Conservation (phyloP, 169 alveolate species). For the Toxoplasma gondii region DNA sequence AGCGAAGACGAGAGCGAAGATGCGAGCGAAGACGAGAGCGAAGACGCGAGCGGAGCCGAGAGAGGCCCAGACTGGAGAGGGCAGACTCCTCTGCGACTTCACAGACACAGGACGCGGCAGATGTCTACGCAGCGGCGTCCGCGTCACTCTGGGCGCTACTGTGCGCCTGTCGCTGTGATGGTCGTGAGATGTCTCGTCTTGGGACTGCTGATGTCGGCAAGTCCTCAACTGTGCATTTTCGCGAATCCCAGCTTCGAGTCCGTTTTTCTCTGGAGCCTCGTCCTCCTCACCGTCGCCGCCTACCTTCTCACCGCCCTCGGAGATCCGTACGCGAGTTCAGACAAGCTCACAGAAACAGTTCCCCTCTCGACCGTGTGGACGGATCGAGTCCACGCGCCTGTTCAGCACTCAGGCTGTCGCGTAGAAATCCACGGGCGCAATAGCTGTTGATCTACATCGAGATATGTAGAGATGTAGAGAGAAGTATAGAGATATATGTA, state of each 20-base stretch:
- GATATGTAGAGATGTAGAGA: neutral
- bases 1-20: too few relatives aligned
- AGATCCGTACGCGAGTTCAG: slow-evolving; percentile 8
- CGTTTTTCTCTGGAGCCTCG: neutral
- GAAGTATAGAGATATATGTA: neutral
- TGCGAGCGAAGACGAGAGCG: too few relatives aligned
- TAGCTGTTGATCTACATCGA: neutral
- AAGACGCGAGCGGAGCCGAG: too few relatives aligned
- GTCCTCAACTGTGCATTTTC: neutral
- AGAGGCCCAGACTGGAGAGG: too few relatives aligned
- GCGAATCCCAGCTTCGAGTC: neutral
- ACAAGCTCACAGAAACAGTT: neutral
- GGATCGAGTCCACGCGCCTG: neutral
- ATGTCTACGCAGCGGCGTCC: too few relatives aligned
- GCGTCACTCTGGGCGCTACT: neutral
- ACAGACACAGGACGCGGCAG: too few relatives aligned
- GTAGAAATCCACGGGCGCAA: neutral
- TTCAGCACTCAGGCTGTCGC: neutral
- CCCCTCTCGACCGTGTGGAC: neutral
- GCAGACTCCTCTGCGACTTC: too few relatives aligned
- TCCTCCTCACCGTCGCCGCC: slow-evolving; percentile 26
- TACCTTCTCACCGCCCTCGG: slow-evolving; percentile 24
- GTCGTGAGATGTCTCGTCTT: neutral
- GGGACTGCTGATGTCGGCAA: neutral
- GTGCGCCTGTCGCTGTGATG: slow-evolving; percentile 17